phyloP scores from a whole-genome alignment of 2,329 filamentous ascomycete species.

The Arthrobotrys conoides region DNA sequence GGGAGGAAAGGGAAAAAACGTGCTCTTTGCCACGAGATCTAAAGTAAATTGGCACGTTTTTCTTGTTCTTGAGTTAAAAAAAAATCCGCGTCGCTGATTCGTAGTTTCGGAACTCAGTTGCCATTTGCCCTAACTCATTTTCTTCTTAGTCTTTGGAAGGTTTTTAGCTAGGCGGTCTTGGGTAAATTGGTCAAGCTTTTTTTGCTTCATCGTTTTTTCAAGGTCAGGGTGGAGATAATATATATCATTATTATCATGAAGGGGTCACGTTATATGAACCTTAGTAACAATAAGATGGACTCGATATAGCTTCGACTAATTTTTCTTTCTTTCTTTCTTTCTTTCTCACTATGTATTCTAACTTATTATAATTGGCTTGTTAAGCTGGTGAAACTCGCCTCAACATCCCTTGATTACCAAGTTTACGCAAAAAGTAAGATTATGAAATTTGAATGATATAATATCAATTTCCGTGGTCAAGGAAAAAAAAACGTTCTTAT shows the following conservation, averaged over 20 bases:
- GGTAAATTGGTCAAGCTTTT: slow-evolving; percentile 38
- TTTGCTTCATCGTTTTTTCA: slow-evolving; percentile 1
- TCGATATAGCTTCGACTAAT: slow-evolving; percentile 12
- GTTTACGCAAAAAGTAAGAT: slow-evolving; percentile 14
- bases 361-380: slow-evolving; percentile 21
- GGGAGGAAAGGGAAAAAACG: slow-evolving; percentile 20
- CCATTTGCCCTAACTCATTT: slow-evolving; percentile 49
- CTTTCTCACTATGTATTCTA: not conserved
- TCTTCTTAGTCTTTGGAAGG: not conserved
- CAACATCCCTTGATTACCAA: slow-evolving; percentile 22
- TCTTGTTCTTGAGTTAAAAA: too few species aligned
- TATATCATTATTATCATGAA: slow-evolving; percentile 7
- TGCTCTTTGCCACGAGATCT: slow-evolving; percentile 54
- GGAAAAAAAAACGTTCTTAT: not conserved
- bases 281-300: slow-evolving; percentile 2
- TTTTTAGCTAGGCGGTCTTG: slow-evolving; percentile 30
- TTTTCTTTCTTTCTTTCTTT: not conserved
- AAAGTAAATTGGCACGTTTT: slow-evolving; percentile 30
- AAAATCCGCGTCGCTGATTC: not conserved
- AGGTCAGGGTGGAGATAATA: slow-evolving; percentile 8
- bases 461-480: slow-evolving; percentile 17
- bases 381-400: slow-evolving; percentile 28
- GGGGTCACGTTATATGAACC: slow-evolving; percentile 41
- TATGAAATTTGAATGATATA: not conserved
- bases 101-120: slow-evolving; percentile 40